Evolutionary conservation across 495 filamentous ascomycete genomes (phyloP).

Genomic region (Xylaria palmicola): DNA sequence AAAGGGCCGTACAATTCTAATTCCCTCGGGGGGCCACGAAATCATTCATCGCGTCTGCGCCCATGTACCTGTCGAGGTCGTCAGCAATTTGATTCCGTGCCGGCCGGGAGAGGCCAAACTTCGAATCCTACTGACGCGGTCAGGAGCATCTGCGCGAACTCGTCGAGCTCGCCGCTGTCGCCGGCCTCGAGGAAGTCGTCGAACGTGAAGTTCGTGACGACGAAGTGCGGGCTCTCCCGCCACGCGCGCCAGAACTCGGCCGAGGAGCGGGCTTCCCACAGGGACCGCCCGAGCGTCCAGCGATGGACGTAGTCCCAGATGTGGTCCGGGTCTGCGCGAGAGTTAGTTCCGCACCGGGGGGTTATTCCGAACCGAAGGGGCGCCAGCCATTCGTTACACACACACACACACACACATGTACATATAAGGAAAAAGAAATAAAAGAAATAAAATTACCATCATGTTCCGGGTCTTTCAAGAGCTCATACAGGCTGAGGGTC

Average conservation of each 20-base stretch:
- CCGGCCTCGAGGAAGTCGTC: constrained; percentile 26
- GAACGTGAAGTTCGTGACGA: constrained; percentile 29
- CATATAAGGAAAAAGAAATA: too few relatives aligned
- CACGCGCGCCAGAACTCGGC: constrained; percentile 28
- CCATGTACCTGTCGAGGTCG: background rate
- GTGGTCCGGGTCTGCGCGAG: constrained; percentile 3
- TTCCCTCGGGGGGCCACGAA: background rate
- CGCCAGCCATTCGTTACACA: too few relatives aligned
- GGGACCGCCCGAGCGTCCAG: constrained; percentile 29
- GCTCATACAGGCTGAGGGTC: constrained; percentile 22
- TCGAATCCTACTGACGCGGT: constrained; percentile 19
- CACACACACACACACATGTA: too few relatives aligned
- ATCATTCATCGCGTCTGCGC: background rate
- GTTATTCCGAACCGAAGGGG: too few relatives aligned
- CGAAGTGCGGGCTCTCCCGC: constrained; percentile 23
- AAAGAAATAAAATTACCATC: too few relatives aligned
- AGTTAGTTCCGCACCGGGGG: background rate
- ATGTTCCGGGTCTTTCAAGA: constrained; percentile 18
- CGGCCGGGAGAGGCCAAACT: too few relatives aligned
- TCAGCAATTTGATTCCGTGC: background rate
- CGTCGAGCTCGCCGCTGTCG: constrained; percentile 29
- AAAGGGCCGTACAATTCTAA: background rate
- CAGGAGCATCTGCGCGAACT: constrained; percentile 28
- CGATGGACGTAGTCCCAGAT: constrained; percentile 26
- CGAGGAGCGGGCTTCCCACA: constrained; percentile 31